Evolutionary conservation across 805 yeast genomes (phyloP), one percentile per base, ranked within the genome.

Genomic region (Clavispora phyllophila): DNA sequence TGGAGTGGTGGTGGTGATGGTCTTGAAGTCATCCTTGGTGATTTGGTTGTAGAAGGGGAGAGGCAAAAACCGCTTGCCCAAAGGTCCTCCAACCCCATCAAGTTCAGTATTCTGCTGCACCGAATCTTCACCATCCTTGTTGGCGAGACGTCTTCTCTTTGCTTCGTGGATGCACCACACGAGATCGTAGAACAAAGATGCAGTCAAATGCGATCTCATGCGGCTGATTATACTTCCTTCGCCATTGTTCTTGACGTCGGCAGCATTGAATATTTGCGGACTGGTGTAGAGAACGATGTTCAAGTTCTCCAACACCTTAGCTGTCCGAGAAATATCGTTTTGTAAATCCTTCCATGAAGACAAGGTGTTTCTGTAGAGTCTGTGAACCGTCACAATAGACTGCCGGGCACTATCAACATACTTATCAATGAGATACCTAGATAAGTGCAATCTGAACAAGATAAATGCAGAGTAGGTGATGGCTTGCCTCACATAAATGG

Each of bases 121-220:
- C 24, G 41, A 26, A 32, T 31, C 17, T 24, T 53, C 43, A 4
- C 57, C 55, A 23, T 53, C 55, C 39, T 64, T 66, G 33, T 62
- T 68, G 7, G 63, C 60, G 28, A 63, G 58, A 24, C 70, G 68
- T 41, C 95, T 70, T 58, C 96, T 72, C 59, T 95, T 73, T 0
- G 96, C 96, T 57, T 90, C 97, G 62, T 90, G 97, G 37, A 90
- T 84, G 60, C 95, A 85, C 89, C 96, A 89, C 10, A 90, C 91
- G 40, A 90, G 71, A 62, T 90, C 97, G 58, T 90, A 90, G 55
- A 90, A 90, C 40, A 90, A 63, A 0, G 96, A 88, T 1, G 93
- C 96, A 0, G 96, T 85, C 52, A 90, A 70, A 62, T 90, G 97
- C 0, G 96, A 87, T 55, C 97, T 75, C 95, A 90, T 90, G 45